phyloP scores from a whole-genome alignment of 108 stramenopile genomes.

The Skeletonema marinoi region DNA sequence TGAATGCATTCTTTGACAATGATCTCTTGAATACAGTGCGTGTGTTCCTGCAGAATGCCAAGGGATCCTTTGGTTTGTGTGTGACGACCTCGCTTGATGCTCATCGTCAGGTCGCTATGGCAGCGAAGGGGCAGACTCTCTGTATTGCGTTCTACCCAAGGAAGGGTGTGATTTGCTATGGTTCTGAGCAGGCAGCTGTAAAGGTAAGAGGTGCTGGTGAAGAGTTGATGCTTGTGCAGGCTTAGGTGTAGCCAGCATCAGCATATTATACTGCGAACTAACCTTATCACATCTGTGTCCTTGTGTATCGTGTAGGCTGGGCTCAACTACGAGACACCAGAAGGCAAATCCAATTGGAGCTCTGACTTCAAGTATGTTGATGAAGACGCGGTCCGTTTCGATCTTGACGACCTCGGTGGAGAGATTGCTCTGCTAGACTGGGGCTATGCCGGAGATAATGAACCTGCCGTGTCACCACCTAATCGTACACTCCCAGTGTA shows the following conservation, averaged over 20 bases:
- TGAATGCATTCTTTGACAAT: conserved; percentile 73
- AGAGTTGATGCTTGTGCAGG: not conserved
- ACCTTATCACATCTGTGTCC: not conserved
- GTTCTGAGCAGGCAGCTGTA: conserved; percentile 75
- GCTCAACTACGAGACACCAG: conserved; percentile 38
- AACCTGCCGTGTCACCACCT: conserved; percentile 50
- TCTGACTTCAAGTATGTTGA: conserved; percentile 23
- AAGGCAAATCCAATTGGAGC: conserved; percentile 18
- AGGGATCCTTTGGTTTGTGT: conserved; percentile 70
- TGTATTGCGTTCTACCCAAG: conserved; percentile 67
- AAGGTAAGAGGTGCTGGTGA: conserved; percentile 23
- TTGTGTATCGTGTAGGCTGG: conserved; percentile 46
- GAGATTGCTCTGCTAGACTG: conserved; percentile 70
- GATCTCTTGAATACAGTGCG: conserved; percentile 56
- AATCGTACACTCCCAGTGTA: conserved; percentile 42
- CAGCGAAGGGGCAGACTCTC: conserved; percentile 71
- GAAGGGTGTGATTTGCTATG: conserved; percentile 69
- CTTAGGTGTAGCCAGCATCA: too few species aligned
- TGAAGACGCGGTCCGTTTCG: conserved; percentile 59
- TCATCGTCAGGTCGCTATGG: conserved; percentile 65
- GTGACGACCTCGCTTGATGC: conserved; percentile 68
- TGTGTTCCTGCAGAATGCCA: conserved; percentile 61
- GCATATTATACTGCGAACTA: not conserved
- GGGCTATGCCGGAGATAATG: conserved; percentile 27
- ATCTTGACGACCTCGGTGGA: conserved; percentile 70